Base-by-base conservation (phyloP, 2,329 filamentous ascomycete genomes). In the Epichloe brachyelytri region DNA sequence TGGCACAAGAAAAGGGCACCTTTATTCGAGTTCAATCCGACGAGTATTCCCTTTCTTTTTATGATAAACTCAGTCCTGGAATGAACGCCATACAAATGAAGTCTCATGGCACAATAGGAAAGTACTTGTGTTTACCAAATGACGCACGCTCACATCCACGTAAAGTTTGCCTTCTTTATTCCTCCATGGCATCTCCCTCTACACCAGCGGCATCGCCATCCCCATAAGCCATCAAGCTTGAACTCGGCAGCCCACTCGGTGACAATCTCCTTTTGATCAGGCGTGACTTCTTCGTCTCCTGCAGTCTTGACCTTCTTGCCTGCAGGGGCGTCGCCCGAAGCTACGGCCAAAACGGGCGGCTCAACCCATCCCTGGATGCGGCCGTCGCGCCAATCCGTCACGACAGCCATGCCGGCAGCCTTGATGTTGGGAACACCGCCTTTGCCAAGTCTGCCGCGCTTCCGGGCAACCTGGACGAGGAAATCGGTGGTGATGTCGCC, bases 311-410 rank as follows among this genome's bases (percentile, higher is more conserved):
- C 20, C 49, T 46, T 51, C 11, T 26, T 59, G 11, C 63, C 68
- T 5, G 59, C 58, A 2, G 63, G 57, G 6, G 60, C 60, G 3
- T 60, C 58, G 49, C 52, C 48, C 11, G 61, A 60, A 51, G 74
- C 74, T 44, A 85, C 76, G 17, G 78, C 71, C 53, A 88, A 68
- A 37, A 77, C 75, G 7, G 90, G 89, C 3, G 88, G 79, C 59
- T 89, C 85, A 46, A 83, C 79, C 90, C 90, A 95, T 52, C 90
- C 90, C 69, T 94, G 88, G 60, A 98, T 94, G 49, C 93, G 81
- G 26, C 90, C 91, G 65, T 97, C 91, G 59, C 93, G 80, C 88
- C 93, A 95, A 72, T 98, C 93, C n/a, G 83, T 93, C 52, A 98
- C 82, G 51, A 98, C 90, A 0, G 88, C 85, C 78, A 93, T 91